Percentiles rank a stretch among this genome's conserved stretches.
These are phyloP conservation scores for Fusarium bulbicola DNA, from an alignment of 2,329 filamentous ascomycete genomes.

Conservation along the genomic window DNA sequence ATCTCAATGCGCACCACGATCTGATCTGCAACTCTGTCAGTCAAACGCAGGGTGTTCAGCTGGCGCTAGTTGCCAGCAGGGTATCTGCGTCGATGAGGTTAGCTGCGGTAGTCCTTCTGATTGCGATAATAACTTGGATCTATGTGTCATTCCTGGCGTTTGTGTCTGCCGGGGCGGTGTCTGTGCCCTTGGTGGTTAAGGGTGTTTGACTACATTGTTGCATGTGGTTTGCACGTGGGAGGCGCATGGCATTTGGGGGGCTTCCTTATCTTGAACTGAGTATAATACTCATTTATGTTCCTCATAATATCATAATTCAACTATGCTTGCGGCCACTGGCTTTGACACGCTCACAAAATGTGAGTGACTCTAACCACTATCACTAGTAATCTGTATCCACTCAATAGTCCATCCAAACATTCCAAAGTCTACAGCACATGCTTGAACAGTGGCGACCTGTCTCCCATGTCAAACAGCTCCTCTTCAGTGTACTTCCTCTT, in stretches of 20 bases:
- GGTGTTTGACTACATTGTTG: neutral
- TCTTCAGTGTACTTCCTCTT: slow-evolving; percentile 43
- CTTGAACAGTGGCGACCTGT: slow-evolving; percentile 46
- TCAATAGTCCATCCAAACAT: rapidly evolving
- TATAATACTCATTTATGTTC: neutral
- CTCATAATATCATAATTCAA: slow-evolving; percentile 1
- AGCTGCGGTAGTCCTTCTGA: neutral
- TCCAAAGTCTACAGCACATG: slow-evolving; percentile 36
- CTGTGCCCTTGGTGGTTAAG: neutral
- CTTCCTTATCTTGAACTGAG: too few relatives aligned
- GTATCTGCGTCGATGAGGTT: neutral
- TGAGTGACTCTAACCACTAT: neutral
- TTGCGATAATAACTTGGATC: neutral
- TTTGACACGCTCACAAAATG: neutral
- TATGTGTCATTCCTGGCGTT: neutral
- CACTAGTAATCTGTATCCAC: neutral
- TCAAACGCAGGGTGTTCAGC: neutral
- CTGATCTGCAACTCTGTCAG: neutral
- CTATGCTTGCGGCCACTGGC: neutral
- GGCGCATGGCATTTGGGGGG: rapidly evolving
- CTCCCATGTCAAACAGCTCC: slow-evolving; percentile 46
- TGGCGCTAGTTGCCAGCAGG: neutral
- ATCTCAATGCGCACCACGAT: neutral
- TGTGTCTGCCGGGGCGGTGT: neutral
- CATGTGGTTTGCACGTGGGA: rapidly evolving